Conservation (phyloP, 2,329 filamentous ascomycete genomes). For the Ophiostoma australiae region DNA sequence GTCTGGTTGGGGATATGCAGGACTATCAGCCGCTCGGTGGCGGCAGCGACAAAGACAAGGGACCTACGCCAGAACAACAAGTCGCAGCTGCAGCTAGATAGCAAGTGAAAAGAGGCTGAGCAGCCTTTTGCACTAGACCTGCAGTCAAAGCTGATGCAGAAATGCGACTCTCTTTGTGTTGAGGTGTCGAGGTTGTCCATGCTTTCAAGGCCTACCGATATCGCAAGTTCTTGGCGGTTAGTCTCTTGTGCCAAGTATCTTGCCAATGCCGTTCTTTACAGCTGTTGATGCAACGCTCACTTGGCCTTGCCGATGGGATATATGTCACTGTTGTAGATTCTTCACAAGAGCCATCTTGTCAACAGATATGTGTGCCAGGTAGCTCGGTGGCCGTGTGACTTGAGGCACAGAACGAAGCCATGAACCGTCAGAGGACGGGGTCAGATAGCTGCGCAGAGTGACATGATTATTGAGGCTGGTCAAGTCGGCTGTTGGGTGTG, state of each 20-base stretch:
- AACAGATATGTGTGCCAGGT: no score
- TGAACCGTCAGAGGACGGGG: not conserved
- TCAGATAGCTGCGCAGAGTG: not conserved
- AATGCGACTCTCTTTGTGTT: not conserved
- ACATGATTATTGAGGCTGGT: not conserved
- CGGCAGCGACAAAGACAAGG: not conserved
- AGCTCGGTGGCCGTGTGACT: not conserved
- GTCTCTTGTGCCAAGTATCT: not conserved
- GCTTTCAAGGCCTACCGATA: not conserved
- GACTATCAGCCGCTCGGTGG: conserved; percentile 5
- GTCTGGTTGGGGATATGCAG: not conserved
- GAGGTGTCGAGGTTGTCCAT: not conserved
- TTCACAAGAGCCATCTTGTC: not conserved
- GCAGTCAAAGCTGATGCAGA: conserved; percentile 1
- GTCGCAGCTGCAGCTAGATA: not conserved
- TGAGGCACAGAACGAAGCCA: not conserved
- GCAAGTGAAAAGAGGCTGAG: not conserved
- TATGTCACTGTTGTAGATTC: not conserved
- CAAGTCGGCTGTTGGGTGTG: not conserved
- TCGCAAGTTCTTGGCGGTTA: not conserved
- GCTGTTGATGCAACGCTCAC: not conserved
- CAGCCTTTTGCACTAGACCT: not conserved
- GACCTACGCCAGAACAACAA: not conserved
- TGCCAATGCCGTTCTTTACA: not conserved
- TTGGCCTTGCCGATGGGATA: not conserved